These are phyloP conservation scores for Lactuca sativa DNA, from an alignment of 129 eudicot species.

Conservation along the genomic window DNA sequence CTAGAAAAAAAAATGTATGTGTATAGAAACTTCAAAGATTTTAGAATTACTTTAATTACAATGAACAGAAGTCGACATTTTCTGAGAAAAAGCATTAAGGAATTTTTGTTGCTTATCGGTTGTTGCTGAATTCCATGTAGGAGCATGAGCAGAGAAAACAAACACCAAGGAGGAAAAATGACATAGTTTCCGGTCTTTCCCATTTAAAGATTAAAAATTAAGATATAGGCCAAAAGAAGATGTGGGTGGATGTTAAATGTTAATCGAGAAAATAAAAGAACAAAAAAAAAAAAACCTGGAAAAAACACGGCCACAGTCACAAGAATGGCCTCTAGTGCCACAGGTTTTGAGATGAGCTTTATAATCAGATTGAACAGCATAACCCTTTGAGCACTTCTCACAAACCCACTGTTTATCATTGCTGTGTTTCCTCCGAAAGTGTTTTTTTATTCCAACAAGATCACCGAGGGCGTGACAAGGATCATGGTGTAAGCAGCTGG, in stretches of 20 bases:
- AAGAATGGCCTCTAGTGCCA: constrained; percentile 85
- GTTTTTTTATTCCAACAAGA: constrained; percentile 77
- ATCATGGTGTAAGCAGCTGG: constrained; percentile 73
- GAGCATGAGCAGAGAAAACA: constrained; percentile 21
- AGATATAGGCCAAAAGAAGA: background rate
- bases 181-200: constrained; percentile 20
- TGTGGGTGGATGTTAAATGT: background rate
- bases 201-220: background rate
- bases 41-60: constrained; percentile 7
- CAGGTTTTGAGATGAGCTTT: constrained; percentile 84
- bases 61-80: constrained; percentile 18
- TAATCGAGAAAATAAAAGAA: background rate
- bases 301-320: constrained; percentile 84
- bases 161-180: constrained; percentile 24
- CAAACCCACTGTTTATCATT: constrained; percentile 81
- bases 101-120: constrained; percentile 35
- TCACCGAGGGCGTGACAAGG: constrained; percentile 82
- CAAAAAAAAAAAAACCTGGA: constrained; percentile 48
- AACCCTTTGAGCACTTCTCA: constrained; percentile 67
- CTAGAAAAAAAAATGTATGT: constrained; percentile 7
- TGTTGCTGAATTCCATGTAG: constrained; percentile 31
- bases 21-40: constrained; percentile 14
- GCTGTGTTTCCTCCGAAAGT: constrained; percentile 67
- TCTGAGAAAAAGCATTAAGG: constrained; percentile 22
- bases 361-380: constrained; percentile 84